Percentiles rank a stretch among this genome's conserved stretches.
phyloP scores from a whole-genome alignment of 352 stramenopile genomes.

The Globisporangium nodosum region DNA sequence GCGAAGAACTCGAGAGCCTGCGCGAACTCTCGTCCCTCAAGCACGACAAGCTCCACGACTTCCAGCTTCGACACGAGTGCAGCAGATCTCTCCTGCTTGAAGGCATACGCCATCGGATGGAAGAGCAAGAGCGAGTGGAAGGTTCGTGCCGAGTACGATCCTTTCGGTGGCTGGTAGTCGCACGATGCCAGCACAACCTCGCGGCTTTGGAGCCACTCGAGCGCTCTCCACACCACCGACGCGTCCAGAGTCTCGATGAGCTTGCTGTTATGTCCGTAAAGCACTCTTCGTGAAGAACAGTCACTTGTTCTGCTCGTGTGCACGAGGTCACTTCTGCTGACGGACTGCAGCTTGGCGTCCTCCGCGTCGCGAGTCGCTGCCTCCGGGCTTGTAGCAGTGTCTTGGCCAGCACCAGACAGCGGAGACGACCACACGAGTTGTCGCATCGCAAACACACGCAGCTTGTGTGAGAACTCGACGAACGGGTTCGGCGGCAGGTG shows the following conservation, averaged over 20 bases:
- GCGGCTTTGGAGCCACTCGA: constrained; percentile 19
- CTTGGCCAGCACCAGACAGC: not conserved
- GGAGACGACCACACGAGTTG: constrained; percentile 22
- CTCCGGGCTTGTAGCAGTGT: not conserved
- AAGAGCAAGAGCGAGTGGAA: constrained; percentile 21
- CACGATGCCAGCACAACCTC: constrained; percentile 15
- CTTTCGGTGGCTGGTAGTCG: constrained; percentile 28
- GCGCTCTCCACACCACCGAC: constrained; percentile 6
- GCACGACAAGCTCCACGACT: constrained; percentile 32
- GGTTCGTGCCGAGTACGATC: constrained; percentile 32
- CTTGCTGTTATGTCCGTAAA: constrained; percentile 11
- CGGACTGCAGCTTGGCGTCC: not conserved
- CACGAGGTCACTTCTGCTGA: not conserved
- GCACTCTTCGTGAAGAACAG: not conserved
- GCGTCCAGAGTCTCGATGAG: constrained; percentile 16
- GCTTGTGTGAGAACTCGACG: constrained; percentile 24
- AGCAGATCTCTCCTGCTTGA: not conserved
- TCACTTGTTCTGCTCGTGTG: not conserved
- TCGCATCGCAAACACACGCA: constrained; percentile 34
- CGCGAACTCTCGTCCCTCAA: constrained; percentile 25
- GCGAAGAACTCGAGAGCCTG: constrained; percentile 37
- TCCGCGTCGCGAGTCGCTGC: not conserved
- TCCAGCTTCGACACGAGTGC: constrained; percentile 14
- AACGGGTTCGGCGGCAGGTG: constrained; percentile 46
- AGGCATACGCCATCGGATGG: not conserved